Evolutionary conservation across 164 flowering plant genomes (phyloP).

Genomic region (Brasenia schreberi): DNA sequence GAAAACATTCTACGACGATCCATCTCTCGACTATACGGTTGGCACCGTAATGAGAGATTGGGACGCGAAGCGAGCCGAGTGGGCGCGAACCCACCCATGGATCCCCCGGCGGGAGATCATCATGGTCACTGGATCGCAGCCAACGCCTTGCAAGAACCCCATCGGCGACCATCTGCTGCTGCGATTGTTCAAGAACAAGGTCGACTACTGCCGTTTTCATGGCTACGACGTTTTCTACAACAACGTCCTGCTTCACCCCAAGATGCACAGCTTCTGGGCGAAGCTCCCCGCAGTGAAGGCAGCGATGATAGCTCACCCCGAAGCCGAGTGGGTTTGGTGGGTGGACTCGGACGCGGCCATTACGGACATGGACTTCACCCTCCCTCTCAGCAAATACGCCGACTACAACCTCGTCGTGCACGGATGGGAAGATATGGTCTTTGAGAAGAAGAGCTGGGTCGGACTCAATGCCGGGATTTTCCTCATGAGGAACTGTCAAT

Average conservation of each 20-base stretch:
- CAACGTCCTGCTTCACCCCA: slow-evolving; percentile 35
- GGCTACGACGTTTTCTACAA: slow-evolving; percentile 43
- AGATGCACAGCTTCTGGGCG: slow-evolving; percentile 76
- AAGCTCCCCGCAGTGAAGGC: slow-evolving; percentile 64
- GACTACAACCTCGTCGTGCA: slow-evolving; percentile 60
- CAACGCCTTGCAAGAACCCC: slow-evolving; percentile 27
- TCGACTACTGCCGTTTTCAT: slow-evolving; percentile 34
- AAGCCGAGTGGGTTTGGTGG: slow-evolving; percentile 99
- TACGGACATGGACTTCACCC: slow-evolving; percentile 90
- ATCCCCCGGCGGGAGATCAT: slow-evolving; percentile 13
- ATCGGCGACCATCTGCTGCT: slow-evolving; percentile 36
- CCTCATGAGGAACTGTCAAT: slow-evolving; percentile 84
- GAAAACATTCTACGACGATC: slow-evolving; percentile 34
- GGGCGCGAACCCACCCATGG: slow-evolving; percentile 25
- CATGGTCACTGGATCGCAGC: slow-evolving; percentile 21
- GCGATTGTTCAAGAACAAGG: slow-evolving; percentile 44
- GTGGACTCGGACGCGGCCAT: slow-evolving; percentile 92
- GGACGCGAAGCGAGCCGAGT: slow-evolving; percentile 25
- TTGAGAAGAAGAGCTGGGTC: slow-evolving; percentile 59
- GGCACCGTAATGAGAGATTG: slow-evolving; percentile 17
- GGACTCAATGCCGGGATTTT: slow-evolving; percentile 85
- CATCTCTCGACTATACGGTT: slow-evolving; percentile 20
- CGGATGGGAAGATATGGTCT: slow-evolving; percentile 55
- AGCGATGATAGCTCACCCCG: slow-evolving; percentile 96
- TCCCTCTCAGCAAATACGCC: slow-evolving; percentile 53